These are phyloP conservation scores for Leccinum uliginosum DNA, from an alignment of 768 basidiomycete genomes.

Conservation along the genomic window DNA sequence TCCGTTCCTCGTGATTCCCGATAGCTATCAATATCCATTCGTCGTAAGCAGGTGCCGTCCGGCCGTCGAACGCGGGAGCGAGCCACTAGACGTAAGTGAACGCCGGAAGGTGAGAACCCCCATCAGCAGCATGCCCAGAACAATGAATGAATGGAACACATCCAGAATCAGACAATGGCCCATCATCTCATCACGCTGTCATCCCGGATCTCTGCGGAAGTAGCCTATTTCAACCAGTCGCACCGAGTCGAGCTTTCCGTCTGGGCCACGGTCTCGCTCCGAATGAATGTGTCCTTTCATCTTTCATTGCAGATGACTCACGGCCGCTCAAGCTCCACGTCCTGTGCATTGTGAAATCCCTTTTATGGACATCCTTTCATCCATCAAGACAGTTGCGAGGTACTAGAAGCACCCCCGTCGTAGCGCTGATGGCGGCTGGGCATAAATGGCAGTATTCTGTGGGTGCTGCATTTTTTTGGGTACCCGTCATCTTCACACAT, in stretches of 20 bases:
- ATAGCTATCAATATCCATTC: slow-evolving; percentile 18
- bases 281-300: slow-evolving; percentile 23
- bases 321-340: slow-evolving; percentile 28
- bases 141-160: slow-evolving; percentile 24
- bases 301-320: not conserved
- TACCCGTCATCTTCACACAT: slow-evolving; percentile 19
- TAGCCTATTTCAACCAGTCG: not conserved
- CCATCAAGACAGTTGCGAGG: slow-evolving; percentile 15
- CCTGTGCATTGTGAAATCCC: slow-evolving; percentile 27
- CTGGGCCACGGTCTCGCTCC: slow-evolving; percentile 3
- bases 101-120: slow-evolving; percentile 22
- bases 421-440: slow-evolving; percentile 17
- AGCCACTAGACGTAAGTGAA: slow-evolving; percentile 31
- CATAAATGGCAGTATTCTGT: slow-evolving; percentile 22
- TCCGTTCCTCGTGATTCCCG: slow-evolving; percentile 14
- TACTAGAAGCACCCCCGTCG: slow-evolving; percentile 12
- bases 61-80: slow-evolving; percentile 29
- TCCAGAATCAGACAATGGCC: slow-evolving; percentile 7
- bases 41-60: slow-evolving; percentile 12
- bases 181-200: slow-evolving; percentile 14
- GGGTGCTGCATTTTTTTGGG: slow-evolving; percentile 18
- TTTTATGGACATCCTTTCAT: slow-evolving; percentile 7
- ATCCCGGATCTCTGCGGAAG: not conserved
- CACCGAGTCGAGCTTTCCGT: slow-evolving; percentile 2
- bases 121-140: slow-evolving; percentile 21